Base-by-base conservation (phyloP, 2,329 filamentous ascomycete species). In the Ophiocordyceps unilateralis region DNA sequence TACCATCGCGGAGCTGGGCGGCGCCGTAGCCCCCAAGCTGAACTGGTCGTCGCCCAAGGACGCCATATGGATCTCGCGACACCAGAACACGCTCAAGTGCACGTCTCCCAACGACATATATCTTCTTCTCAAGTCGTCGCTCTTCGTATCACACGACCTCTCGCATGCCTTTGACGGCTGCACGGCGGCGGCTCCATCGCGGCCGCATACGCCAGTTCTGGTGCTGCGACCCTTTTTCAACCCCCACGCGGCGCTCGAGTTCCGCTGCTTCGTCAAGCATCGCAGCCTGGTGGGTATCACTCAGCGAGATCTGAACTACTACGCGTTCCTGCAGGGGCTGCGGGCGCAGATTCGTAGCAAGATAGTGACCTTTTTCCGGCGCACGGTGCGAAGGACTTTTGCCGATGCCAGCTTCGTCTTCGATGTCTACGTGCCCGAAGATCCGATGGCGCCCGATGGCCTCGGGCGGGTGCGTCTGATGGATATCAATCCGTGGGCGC, bases 31-130 rank as follows among this genome's bases (percentile, higher is more conserved):
- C 2, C 91, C 91, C 1, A 98, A 98, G 62, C 67, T 98, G 40
- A 96, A 96, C 65, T 98, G 91, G 91, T 95, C 88, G 6, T 81
- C 87, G 4, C 91, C 91, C 4, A 94, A 95, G 60, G 91, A 98
- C 57, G 91, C 91, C 9, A 85, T 83, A 20, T 95, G 87, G 82
- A 95, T 98, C 60, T 77, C 73, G 62, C 79, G 62, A 63, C 58
- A 89, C 70, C 62, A 79, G 53, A 98, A 98, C 61, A 93, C 84
- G 40, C 82, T 95, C 64, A 86, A 93, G 60, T 98, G 91, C 62
- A 79, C 78, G 4, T 78, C 77, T 1, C 77, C 91, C 3, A 93
- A 91, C 58, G 91, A 98, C 55, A 76, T 98, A 39, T 98, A 96
- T 56, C 72, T 96, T 15, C 72, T 98, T 1, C 72, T 98, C 14